Percentiles rank a stretch among this genome's conserved stretches.
These are phyloP conservation scores for Claviceps maximensis DNA, from an alignment of 2,329 filamentous ascomycete species.

Conservation along the genomic window DNA sequence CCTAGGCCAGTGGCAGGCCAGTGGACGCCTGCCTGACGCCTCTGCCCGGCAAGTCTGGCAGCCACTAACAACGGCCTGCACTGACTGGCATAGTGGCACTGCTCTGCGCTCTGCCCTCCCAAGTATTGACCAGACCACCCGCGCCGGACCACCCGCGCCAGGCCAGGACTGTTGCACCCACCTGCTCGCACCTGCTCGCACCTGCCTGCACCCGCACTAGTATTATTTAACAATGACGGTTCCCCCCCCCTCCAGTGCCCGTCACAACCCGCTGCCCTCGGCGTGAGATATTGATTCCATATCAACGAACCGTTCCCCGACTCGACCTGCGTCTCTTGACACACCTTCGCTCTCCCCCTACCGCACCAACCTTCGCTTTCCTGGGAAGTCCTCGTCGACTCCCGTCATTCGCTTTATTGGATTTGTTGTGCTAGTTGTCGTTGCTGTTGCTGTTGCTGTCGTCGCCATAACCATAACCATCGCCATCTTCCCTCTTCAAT, in stretches of 20 bases:
- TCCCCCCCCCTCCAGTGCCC: slow-evolving; percentile 1
- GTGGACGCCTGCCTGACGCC: not conserved
- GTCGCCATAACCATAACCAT: no score
- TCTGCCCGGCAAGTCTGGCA: no score
- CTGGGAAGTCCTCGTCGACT: slow-evolving; percentile 61
- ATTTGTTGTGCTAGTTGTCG: slow-evolving; percentile 33
- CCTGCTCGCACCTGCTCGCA: no score
- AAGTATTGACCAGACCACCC: no score
- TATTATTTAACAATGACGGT: slow-evolving; percentile 9
- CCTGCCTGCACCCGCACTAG: not conserved
- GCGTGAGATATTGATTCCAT: slow-evolving; percentile 3
- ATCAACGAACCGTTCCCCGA: slow-evolving; percentile 1
- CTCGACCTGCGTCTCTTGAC: slow-evolving; percentile 6
- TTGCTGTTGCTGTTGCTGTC: no score
- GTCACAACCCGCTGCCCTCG: not conserved
- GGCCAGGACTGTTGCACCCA: no score
- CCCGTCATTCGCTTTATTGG: slow-evolving; percentile 59
- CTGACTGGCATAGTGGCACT: no score
- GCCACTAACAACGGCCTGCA: no score
- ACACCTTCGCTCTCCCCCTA: slow-evolving; percentile 37
- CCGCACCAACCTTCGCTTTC: slow-evolving; percentile 22
- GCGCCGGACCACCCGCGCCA: no score
- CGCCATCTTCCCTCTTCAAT: slow-evolving; percentile 18
- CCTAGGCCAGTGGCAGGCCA: not conserved
- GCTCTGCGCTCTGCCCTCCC: not conserved